Conservation (phyloP, 2,329 filamentous ascomycete genomes). For the Fusarium tricinctum region DNA sequence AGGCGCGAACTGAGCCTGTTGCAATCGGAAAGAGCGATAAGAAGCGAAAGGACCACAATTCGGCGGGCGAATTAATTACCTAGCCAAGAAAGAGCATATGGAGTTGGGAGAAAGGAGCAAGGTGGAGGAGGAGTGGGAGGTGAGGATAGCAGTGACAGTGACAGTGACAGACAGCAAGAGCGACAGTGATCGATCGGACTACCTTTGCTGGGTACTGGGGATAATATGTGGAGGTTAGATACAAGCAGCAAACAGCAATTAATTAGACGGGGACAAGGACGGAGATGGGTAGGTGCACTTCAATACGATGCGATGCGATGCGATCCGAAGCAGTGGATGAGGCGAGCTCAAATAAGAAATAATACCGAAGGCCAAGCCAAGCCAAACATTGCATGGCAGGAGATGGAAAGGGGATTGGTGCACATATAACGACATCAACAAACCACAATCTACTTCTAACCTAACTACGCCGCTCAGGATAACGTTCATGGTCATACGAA, state of each 20-base stretch:
- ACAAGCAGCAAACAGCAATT: slow-evolving; percentile 8
- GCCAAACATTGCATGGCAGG: slow-evolving; percentile 2
- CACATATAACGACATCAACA: slow-evolving; percentile 16
- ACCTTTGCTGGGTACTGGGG: not conserved
- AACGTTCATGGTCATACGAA: not conserved
- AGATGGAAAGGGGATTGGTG: slow-evolving; percentile 31
- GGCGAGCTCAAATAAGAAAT: slow-evolving; percentile 44
- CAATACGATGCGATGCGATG: slow-evolving; percentile 1
- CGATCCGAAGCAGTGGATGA: slow-evolving; percentile 33
- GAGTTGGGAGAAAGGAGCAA: slow-evolving; percentile 27
- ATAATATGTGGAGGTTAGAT: not conserved
- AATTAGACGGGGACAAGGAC: slow-evolving; percentile 10
- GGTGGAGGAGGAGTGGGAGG: slow-evolving; percentile 10
- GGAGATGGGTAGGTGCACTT: slow-evolving; percentile 25
- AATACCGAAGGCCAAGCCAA: slow-evolving; percentile 23
- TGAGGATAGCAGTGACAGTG: not conserved
- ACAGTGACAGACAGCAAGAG: slow-evolving; percentile 3
- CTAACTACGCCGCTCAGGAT: slow-evolving; percentile 5
- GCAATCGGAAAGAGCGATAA: slow-evolving; percentile 43
- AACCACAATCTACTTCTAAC: slow-evolving; percentile 13
- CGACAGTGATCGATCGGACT: slow-evolving; percentile 12
- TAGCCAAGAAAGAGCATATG: slow-evolving; percentile 38
- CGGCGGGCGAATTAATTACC: slow-evolving; percentile 8
- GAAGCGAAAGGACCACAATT: slow-evolving; percentile 40
- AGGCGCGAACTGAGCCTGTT: slow-evolving; percentile 21